Percentiles rank a stretch among this genome's conserved stretches.
These are phyloP conservation scores for Pyrus bretschneideri DNA, from an alignment of 306 rosid genomes.

Conservation along the genomic window DNA sequence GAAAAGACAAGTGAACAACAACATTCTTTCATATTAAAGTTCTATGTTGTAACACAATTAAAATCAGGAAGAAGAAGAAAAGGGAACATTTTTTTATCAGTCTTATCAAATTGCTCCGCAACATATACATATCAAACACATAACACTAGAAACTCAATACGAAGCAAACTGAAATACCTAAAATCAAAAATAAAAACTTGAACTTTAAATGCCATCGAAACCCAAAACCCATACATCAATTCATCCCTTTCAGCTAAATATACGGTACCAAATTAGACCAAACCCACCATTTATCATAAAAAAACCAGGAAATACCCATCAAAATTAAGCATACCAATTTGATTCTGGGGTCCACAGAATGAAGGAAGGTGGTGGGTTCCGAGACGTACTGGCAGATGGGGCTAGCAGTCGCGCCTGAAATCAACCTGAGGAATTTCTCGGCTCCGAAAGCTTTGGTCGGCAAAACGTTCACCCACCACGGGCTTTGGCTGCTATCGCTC, in stretches of 20 bases:
- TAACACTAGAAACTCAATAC: neutral
- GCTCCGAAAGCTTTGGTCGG: slow-evolving; percentile 66
- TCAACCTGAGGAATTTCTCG: slow-evolving; percentile 65
- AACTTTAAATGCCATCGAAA: neutral
- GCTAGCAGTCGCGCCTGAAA: slow-evolving; percentile 84
- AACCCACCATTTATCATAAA: neutral
- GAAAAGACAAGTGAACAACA: neutral
- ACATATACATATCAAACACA: neutral
- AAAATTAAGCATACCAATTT: slow-evolving; percentile 55
- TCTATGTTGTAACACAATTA: neutral
- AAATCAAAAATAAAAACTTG: neutral
- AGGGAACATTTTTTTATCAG: neutral
- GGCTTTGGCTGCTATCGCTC: slow-evolving; percentile 21
- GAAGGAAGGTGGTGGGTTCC: slow-evolving; percentile 80
- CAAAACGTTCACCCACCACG: slow-evolving; percentile 59
- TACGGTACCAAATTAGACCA: neutral
- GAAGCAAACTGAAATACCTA: neutral
- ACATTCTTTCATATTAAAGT: neutral
- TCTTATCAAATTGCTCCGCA: neutral
- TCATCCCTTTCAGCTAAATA: neutral
- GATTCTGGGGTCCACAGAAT: slow-evolving; percentile 74
- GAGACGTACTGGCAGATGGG: slow-evolving; percentile 87
- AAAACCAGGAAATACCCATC: neutral
- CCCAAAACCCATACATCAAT: neutral
- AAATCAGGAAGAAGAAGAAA: neutral